These are phyloP conservation scores for Tubosaeta brunneosetosa DNA, from an alignment of 768 basidiomycete species.

Conservation along the genomic window DNA sequence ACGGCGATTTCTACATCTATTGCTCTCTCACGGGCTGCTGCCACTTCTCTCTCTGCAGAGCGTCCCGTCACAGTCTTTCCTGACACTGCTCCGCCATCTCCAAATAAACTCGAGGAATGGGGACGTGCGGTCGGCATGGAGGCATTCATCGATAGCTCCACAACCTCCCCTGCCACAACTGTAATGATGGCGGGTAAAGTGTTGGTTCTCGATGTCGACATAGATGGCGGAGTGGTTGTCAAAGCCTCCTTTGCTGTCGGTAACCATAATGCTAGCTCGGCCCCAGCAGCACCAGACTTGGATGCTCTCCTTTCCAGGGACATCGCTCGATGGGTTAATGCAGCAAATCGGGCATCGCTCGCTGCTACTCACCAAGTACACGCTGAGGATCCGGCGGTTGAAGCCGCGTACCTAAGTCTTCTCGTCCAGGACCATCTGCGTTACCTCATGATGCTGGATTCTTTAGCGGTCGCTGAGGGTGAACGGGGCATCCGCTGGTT, in stretches of 20 bases:
- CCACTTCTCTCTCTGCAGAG: slow-evolving; percentile 18
- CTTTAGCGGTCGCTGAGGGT: slow-evolving; percentile 50
- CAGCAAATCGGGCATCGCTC: slow-evolving; percentile 32
- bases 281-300: slow-evolving; percentile 41
- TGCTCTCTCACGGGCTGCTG: slow-evolving; percentile 20
- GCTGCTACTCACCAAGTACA: slow-evolving; percentile 26
- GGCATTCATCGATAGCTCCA: slow-evolving; percentile 60
- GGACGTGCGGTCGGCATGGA: slow-evolving; percentile 67
- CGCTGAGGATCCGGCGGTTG: slow-evolving; percentile 44
- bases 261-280: slow-evolving; percentile 41
- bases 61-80: slow-evolving; percentile 23
- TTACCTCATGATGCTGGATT: slow-evolving; percentile 71
- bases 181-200: slow-evolving; percentile 73
- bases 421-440: slow-evolving; percentile 51
- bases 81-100: slow-evolving; percentile 26
- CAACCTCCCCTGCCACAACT: slow-evolving; percentile 37
- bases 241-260: slow-evolving; percentile 70
- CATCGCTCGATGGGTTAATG: slow-evolving; percentile 53
- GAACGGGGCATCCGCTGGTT: slow-evolving; percentile 74
- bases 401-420: slow-evolving; percentile 47
- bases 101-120: slow-evolving; percentile 52
- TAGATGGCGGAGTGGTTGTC: slow-evolving; percentile 45
- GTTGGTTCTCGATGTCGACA: slow-evolving; percentile 73
- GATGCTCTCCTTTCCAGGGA: slow-evolving; percentile 58
- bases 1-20: slow-evolving; percentile 37